Base-by-base conservation (phyloP, 352 stramenopile genomes). In the Blastocystis sp. region DNA sequence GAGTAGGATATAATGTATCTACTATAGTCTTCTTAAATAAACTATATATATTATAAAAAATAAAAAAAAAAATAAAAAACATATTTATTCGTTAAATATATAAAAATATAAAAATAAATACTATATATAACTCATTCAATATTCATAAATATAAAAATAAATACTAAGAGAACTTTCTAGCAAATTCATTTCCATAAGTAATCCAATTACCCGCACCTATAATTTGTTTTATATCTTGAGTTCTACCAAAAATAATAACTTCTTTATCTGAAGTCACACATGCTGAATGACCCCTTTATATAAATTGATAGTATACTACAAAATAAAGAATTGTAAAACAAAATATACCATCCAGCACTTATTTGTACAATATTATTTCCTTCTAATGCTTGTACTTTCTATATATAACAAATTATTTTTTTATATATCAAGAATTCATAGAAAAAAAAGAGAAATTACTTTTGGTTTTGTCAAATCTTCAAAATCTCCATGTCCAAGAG, bases 11-110 rank as follows among this genome's bases (percentile, higher is more conserved):
- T 2, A 39, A 42, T 4, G 52, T 62, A 16, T 62, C 52, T 19
- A 62, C 54, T 18, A 62, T 42, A 23, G 52, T 62, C 32, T 62
- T 62, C 23, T 62, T 62, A 18, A 62, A 62, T 7, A 62, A 37
- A 32, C 52, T 62, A 23, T 11, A 9, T n/a, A 23, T n/a, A n/a
- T n/a, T n/a, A n/a, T n/a, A n/a, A n/a, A n/a, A n/a, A n/a, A n/a
- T n/a, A n/a, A n/a, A n/a, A 4, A 5, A 34, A 34, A 13, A 2
- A 52, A 37, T 1, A 6, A 1, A 54, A 49, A 7, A 16, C 25
- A 16, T 5, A 10, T 28, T 18, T 9, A 62, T 42, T 62, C 54
- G 52, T 52, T 62, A 32, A 62, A 62, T 6, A 42, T 33, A 21
- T 42, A 42, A 24, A 62, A 28, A 1, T 54, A 39, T 13, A 25